A percentile compares a stretch with the other conserved stretches of the same genome.
phyloP scores from a whole-genome alignment of 73 alveolate species.

The Paraurostyla sp. region DNA sequence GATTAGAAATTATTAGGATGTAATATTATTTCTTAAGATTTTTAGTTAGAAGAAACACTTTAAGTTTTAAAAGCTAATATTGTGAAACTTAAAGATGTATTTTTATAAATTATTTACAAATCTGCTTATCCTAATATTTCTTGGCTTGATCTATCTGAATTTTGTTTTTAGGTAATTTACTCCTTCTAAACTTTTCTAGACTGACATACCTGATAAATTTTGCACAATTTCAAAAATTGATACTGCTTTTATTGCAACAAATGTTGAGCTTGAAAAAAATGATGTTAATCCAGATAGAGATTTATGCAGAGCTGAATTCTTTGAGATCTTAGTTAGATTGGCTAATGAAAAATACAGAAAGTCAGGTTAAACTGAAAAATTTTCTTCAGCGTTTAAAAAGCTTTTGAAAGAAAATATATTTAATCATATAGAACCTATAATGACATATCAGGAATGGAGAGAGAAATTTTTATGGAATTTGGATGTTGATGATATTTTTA shows the following conservation, averaged over 20 bases:
- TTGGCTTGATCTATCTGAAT: slow-evolving; percentile 27
- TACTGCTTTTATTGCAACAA: slow-evolving; percentile 74
- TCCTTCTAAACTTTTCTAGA: neutral
- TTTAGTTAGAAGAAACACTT: slow-evolving; percentile 3
- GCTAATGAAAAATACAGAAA: slow-evolving; percentile 69
- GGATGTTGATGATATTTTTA: slow-evolving; percentile 34
- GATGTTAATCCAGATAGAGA: slow-evolving; percentile 65
- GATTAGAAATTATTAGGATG: neutral
- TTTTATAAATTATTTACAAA: neutral
- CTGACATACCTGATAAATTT: slow-evolving; percentile 72
- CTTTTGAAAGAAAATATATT: slow-evolving; percentile 63
- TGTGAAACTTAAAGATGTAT: neutral
- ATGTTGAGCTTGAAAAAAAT: slow-evolving; percentile 64
- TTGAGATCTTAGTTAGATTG: slow-evolving; percentile 73
- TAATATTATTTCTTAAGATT: neutral
- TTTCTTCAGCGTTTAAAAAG: slow-evolving; percentile 58
- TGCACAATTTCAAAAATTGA: slow-evolving; percentile 65
- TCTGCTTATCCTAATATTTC: slow-evolving; percentile 38
- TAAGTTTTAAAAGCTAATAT: neutral
- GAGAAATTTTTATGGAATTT: slow-evolving; percentile 12
- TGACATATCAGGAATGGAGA: neutral
- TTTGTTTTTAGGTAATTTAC: slow-evolving; percentile 1
- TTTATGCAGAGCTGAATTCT: slow-evolving; percentile 72
- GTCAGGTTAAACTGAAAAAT: slow-evolving; percentile 50
- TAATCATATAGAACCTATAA: slow-evolving; percentile 17